Base-by-base conservation (phyloP, 106 monocot genomes). In the Xerophyta viscosa region DNA sequence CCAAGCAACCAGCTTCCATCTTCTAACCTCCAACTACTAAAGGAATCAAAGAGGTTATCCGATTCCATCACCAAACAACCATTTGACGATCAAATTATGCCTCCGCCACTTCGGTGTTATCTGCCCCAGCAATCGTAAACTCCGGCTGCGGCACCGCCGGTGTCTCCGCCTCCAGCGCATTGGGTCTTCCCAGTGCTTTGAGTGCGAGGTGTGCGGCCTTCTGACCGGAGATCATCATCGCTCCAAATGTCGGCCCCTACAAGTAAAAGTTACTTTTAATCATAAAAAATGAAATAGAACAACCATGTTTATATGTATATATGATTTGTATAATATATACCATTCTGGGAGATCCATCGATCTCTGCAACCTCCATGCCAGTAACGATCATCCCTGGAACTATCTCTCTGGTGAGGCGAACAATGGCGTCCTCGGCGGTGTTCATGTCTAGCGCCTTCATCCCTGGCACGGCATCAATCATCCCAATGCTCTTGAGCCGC, bases 311-410 rank as follows among this genome's bases (percentile, higher is more conserved):
- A 39, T 6, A 39, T 3, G 6, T 3, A 12, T 3, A 39, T 39
- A 10, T 39, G 15, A 5, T 39, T 12, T 10, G 39, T 15, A 39
- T 3, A 15, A 15, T 39, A 39, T 8, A 15, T 76, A 87, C 93
- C 93, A 93, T 93, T 41, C 93, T 66, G 0, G 83, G 83, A 29
- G 87, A 73, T 20, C 87, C 93, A 15, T 93, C 93, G 50, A 93
- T 88, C 83, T 93, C 93, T 2, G 93, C 93, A 1, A 93, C 93
- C 83, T 93, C 93, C 93, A 93, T 93, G 0, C 93, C 93, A 26
- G 93, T 93, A 44, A 93, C 77, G 30, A 93, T 84, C 93, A 93
- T 93, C 23, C 93, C 87, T 0, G 93, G 93, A 6, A 93, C 93
- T 17, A 93, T 69, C 75, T 87, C 87, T 31, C 93, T 65, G 20